Evolutionary conservation across 306 rosid genomes (phyloP).

Genomic region (Lupinus albus): DNA sequence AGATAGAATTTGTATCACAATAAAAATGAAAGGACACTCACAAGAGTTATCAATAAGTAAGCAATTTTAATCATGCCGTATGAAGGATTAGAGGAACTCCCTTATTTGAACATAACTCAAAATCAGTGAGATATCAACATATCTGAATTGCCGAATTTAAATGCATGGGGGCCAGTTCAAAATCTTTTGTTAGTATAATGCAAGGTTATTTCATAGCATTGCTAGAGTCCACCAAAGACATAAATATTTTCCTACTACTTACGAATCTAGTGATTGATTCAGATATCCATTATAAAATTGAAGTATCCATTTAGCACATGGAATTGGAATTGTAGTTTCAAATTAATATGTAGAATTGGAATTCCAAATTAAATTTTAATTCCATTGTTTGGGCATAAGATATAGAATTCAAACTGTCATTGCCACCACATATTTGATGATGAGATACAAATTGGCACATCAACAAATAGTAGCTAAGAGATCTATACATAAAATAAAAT

Average conservation of each 20-base stretch:
- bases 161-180: not conserved
- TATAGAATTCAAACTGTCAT: not conserved
- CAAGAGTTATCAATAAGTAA: not conserved
- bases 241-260: not conserved
- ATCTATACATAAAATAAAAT: not conserved
- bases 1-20: not conserved
- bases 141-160: not conserved
- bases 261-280: not conserved
- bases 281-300: not conserved
- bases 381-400: too few species aligned
- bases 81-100: not conserved
- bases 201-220: not conserved
- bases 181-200: not conserved
- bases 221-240: not conserved
- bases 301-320: too few species aligned
- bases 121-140: not conserved
- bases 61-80: constrained; percentile 9
- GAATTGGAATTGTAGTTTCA: too few species aligned
- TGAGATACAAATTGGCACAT: not conserved
- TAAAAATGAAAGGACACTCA: not conserved
- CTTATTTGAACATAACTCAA: not conserved
- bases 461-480: not conserved
- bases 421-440: not conserved
- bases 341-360: too few species aligned
- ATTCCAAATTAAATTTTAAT: too few species aligned